Conservation (phyloP, 352 stramenopile genomes). For the Pythium chondricola region DNA sequence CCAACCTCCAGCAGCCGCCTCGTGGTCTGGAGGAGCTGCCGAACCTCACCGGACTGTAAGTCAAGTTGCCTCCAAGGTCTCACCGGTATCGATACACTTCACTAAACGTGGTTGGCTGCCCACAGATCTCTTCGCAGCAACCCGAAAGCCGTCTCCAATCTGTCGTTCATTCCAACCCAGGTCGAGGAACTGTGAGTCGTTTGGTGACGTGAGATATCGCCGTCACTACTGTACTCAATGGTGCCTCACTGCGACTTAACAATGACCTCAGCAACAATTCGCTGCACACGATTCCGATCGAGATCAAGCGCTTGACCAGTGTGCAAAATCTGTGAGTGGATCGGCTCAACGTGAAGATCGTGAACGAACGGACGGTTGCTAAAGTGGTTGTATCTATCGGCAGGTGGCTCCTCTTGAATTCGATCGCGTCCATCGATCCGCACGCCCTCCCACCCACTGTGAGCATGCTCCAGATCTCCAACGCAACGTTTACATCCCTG, state of each 20-base stretch:
- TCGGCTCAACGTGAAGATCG: background rate
- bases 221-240: too few species aligned
- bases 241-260: background rate
- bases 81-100: background rate
- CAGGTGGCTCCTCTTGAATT: background rate
- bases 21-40: background rate
- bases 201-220: background rate
- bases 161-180: background rate
- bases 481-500: background rate
- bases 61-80: background rate
- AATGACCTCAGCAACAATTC: background rate
- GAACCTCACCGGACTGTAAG: conserved; percentile 2
- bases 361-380: too few species aligned
- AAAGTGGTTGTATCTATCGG: background rate
- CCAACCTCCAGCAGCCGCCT: background rate
- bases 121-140: background rate
- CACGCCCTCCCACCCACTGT: background rate
- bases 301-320: background rate
- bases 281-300: background rate
- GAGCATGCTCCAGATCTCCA: background rate
- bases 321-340: background rate
- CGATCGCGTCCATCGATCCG: background rate
- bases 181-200: background rate
- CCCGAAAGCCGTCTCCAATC: background rate
- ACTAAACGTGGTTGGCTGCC: background rate